phyloP scores from a whole-genome alignment of 73 alveolate species.

The Urostyla sp. region DNA sequence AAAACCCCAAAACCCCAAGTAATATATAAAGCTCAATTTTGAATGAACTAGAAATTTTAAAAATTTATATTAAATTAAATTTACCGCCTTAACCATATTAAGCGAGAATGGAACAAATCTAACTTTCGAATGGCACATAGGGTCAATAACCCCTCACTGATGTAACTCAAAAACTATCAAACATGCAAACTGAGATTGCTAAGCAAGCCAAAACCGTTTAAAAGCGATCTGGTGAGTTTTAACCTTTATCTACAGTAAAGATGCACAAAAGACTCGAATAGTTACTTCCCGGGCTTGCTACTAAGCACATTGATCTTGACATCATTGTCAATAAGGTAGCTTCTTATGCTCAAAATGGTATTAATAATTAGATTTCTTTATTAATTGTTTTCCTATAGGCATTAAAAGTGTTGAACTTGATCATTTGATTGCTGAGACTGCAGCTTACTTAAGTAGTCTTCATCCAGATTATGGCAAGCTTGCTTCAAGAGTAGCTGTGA shows the following conservation, averaged over 20 bases:
- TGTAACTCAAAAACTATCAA: background rate
- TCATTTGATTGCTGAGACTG: slow-evolving; percentile 92
- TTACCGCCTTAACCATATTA: too few relatives aligned
- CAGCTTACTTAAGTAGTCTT: slow-evolving; percentile 81
- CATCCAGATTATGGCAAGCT: slow-evolving; percentile 94
- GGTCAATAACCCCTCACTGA: background rate
- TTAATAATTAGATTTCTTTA: background rate
- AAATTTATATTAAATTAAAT: too few relatives aligned
- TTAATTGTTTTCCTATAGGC: slow-evolving; percentile 68
- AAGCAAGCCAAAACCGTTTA: slow-evolving; percentile 56
- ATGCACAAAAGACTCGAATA: slow-evolving; percentile 66
- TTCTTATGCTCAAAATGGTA: slow-evolving; percentile 58
- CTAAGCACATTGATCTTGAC: slow-evolving; percentile 62
- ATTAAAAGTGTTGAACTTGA: slow-evolving; percentile 90
- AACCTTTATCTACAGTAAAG: slow-evolving; percentile 64
- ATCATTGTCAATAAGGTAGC: slow-evolving; percentile 54
- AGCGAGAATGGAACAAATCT: background rate
- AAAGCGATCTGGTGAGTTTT: slow-evolving; percentile 76
- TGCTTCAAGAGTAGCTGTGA: slow-evolving; percentile 96
- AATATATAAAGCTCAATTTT: too few relatives aligned
- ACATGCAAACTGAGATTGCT: background rate
- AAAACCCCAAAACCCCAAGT: too few relatives aligned
- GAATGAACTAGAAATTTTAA: too few relatives aligned
- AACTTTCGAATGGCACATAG: background rate
- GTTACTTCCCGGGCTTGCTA: slow-evolving; percentile 68